Evolutionary conservation across 2,329 filamentous ascomycete genomes (phyloP).

Genomic region (Claviceps fusiformis): DNA sequence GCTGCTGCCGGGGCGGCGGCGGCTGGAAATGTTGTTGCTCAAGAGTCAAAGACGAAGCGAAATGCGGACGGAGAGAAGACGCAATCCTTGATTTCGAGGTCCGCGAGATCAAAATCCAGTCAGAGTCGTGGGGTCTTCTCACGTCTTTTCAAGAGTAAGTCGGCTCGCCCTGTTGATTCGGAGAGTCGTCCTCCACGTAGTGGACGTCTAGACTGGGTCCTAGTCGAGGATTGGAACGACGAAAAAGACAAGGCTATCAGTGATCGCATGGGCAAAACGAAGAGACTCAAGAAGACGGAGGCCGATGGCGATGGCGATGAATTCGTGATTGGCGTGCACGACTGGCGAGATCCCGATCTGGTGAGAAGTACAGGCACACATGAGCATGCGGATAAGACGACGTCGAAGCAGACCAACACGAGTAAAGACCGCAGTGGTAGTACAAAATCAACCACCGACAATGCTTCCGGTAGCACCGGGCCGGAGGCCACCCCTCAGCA

Average conservation of each 20-base stretch:
- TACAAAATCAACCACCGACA: not conserved
- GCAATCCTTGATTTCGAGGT: conserved; percentile 10
- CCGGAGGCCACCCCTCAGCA: conserved; percentile 23
- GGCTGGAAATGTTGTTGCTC: conserved; percentile 12
- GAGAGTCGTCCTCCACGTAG: conserved; percentile 57
- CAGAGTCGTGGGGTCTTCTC: not conserved
- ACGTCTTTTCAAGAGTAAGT: conserved; percentile 10
- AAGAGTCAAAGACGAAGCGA: conserved; percentile 14
- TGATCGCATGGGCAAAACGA: conserved; percentile 22
- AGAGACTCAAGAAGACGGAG: conserved; percentile 7
- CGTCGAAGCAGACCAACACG: not conserved
- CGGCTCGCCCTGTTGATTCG: conserved; percentile 23
- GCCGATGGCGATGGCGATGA: conserved; percentile 20
- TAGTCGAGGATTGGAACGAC: conserved; percentile 53
- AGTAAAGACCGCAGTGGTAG: not conserved
- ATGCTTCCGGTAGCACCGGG: not conserved
- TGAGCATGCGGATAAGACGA: conserved; percentile 1
- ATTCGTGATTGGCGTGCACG: conserved; percentile 73
- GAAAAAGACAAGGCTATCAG: conserved; percentile 30
- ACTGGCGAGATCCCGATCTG: conserved; percentile 66
- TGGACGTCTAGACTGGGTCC: conserved; percentile 60
- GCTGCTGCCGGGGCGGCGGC: conserved; percentile 12
- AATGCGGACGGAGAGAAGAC: conserved; percentile 13
- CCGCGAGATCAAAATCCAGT: conserved; percentile 7
- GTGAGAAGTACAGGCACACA: conserved; percentile 8